These are phyloP conservation scores for Penicillium riverlandense DNA, from an alignment of 495 filamentous ascomycete species.

Conservation along the genomic window DNA sequence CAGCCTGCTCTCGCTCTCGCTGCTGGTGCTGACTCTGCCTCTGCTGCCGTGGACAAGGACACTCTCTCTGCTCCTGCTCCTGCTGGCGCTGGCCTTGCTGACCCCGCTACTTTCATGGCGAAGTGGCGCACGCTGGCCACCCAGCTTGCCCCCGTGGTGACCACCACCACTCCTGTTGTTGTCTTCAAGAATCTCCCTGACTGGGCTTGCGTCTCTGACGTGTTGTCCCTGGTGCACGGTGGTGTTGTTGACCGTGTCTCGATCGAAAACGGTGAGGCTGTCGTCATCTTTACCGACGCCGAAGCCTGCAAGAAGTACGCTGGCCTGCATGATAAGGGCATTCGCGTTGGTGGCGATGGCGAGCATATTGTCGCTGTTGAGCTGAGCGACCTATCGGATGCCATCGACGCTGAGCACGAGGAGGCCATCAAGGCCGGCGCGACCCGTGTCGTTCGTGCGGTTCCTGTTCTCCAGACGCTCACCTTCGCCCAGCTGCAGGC, in stretches of 20 bases:
- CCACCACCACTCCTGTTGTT: background rate
- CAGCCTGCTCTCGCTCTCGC: too few relatives aligned
- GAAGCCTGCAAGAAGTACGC: conserved; percentile 2
- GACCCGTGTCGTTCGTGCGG: conserved; percentile 1
- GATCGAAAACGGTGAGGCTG: conserved; percentile 1
- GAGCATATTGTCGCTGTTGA: background rate
- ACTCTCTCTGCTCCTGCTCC: too few relatives aligned
- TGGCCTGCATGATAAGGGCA: background rate
- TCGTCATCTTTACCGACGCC: conserved; percentile 4
- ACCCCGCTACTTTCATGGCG: background rate
- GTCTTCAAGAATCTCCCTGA: conserved; percentile 31
- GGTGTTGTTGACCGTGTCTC: conserved; percentile 33
- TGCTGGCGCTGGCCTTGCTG: too few relatives aligned
- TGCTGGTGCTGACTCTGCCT: too few relatives aligned
- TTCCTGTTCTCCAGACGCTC: background rate
- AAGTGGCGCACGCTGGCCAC: too few relatives aligned
- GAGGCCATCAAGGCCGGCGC: background rate
- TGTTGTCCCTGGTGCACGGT: conserved; percentile 37
- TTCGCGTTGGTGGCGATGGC: background rate
- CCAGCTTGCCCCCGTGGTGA: too few relatives aligned
- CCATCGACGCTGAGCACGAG: too few relatives aligned
- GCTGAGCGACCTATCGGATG: too few relatives aligned
- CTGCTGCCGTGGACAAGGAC: too few relatives aligned
- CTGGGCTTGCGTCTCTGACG: conserved; percentile 18
- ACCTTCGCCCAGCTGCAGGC: too few relatives aligned